A percentile compares a stretch with the other conserved stretches of the same genome.
phyloP scores from a whole-genome alignment of 2,329 filamentous ascomycete genomes.

The Colletotrichum tamarilloi region DNA sequence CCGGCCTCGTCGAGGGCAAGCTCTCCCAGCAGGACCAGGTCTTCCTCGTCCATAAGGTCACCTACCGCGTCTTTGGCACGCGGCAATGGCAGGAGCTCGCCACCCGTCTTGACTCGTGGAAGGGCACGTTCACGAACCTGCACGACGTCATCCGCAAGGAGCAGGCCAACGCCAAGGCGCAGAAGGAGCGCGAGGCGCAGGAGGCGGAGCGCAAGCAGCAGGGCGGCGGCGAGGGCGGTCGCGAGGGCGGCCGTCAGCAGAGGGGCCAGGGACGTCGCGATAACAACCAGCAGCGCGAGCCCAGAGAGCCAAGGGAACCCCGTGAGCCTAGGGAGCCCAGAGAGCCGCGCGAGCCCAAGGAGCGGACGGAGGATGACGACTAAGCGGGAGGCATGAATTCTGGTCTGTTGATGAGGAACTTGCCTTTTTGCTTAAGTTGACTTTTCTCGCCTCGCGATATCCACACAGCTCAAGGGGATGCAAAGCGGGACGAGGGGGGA shows the following conservation, averaged over 20 bases:
- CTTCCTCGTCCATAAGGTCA: constrained; percentile 95
- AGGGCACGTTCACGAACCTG: constrained; percentile 82
- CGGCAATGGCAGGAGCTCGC: constrained; percentile 98
- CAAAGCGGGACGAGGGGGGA: no score
- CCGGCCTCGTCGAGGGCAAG: constrained; percentile 95
- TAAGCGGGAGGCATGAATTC: constrained; percentile 45
- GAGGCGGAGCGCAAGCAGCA: constrained; percentile 76
- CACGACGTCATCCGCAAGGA: constrained; percentile 82
- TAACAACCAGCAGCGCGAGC: constrained; percentile 43
- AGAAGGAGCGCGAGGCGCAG: constrained; percentile 81
- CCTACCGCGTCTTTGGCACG: constrained; percentile 96
- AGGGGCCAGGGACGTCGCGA: constrained; percentile 45
- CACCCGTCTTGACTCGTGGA: constrained; percentile 91
- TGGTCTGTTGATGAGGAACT: background rate
- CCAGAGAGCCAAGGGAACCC: constrained; percentile 36
- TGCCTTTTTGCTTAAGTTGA: background rate
- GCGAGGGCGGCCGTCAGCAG: constrained; percentile 42
- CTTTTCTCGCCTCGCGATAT: no score
- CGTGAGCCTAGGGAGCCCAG: constrained; percentile 42
- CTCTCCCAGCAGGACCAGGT: constrained; percentile 92
- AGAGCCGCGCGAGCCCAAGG: constrained; percentile 50
- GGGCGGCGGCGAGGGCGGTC: constrained; percentile 49
- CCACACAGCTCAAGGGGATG: no score
- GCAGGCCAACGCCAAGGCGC: constrained; percentile 80
- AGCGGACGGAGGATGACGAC: constrained; percentile 68